These are phyloP conservation scores for Trametes gibbosa DNA, from an alignment of 768 basidiomycete genomes.

Conservation along the genomic window DNA sequence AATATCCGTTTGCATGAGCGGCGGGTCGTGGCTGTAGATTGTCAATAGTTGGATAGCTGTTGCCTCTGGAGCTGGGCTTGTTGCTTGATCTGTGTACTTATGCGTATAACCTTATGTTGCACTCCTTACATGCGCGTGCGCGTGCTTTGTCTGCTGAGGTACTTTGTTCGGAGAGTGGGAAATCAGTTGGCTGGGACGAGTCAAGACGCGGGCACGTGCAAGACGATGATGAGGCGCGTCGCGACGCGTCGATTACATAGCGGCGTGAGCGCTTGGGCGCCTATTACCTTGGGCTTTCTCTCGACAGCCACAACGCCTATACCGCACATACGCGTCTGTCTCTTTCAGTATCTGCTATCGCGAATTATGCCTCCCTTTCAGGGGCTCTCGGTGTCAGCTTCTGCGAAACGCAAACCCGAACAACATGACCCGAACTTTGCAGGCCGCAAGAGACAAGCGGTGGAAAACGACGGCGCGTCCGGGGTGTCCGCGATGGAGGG, in stretches of 20 bases:
- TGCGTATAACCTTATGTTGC: background rate
- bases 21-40: background rate
- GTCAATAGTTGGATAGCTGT: background rate
- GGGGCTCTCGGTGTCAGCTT: background rate
- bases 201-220: conserved; percentile 15
- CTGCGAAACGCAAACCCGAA: conserved; percentile 25
- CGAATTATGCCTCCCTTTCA: conserved; percentile 19
- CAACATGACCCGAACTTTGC: conserved; percentile 15
- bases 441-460: conserved; percentile 24
- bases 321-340: background rate
- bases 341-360: background rate
- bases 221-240: background rate
- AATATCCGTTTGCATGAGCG: conserved; percentile 29
- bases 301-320: background rate
- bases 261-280: background rate
- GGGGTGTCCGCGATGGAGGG: conserved; percentile 10
- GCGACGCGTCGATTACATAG: conserved; percentile 16
- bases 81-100: background rate
- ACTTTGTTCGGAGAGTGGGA: too few relatives aligned
- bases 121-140: background rate
- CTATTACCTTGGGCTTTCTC: background rate
- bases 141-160: too few relatives aligned
- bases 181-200: too few relatives aligned
- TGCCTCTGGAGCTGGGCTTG: background rate
- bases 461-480: conserved; percentile 12